A percentile compares a stretch with the other conserved stretches of the same genome.
Evolutionary conservation across 257 asterid genomes (phyloP).

Genomic region (Apocynum venetum): DNA sequence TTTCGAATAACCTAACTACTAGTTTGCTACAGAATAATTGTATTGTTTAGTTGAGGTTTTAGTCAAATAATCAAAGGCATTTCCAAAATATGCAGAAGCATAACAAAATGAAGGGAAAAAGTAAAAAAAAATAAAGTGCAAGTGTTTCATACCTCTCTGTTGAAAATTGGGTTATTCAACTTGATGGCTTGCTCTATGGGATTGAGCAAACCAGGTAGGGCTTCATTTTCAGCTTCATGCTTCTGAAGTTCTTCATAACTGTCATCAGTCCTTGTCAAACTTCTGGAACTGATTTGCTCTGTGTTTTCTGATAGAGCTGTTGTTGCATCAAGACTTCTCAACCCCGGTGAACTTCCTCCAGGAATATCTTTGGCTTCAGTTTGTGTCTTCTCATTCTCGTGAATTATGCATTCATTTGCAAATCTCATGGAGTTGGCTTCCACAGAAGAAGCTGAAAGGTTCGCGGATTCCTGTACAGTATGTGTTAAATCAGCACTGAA

Average conservation of each 20-base stretch:
- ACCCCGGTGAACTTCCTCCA: slow-evolving; percentile 2
- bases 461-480: slow-evolving; percentile 23
- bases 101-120: not conserved
- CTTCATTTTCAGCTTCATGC: slow-evolving; percentile 8
- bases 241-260: not conserved
- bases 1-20: too few relatives aligned
- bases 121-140: too few relatives aligned
- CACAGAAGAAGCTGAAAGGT: slow-evolving; percentile 15
- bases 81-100: not conserved
- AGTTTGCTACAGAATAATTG: too few relatives aligned
- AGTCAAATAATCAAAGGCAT: not conserved
- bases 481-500: not conserved
- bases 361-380: slow-evolving; percentile 11
- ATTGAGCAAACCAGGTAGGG: not conserved
- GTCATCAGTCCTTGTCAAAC: not conserved
- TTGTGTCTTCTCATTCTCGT: slow-evolving; percentile 12
- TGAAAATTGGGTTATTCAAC: not conserved
- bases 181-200: not conserved
- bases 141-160: not conserved
- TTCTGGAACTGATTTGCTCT: slow-evolving; percentile 8
- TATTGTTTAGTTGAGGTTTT: not conserved
- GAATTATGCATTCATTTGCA: slow-evolving; percentile 1
- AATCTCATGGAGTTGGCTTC: slow-evolving; percentile 15
- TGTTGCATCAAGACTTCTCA: slow-evolving; percentile 15
- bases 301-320: not conserved